Base-by-base conservation (phyloP, 768 basidiomycete genomes). In the Hypholoma fasciculare region DNA sequence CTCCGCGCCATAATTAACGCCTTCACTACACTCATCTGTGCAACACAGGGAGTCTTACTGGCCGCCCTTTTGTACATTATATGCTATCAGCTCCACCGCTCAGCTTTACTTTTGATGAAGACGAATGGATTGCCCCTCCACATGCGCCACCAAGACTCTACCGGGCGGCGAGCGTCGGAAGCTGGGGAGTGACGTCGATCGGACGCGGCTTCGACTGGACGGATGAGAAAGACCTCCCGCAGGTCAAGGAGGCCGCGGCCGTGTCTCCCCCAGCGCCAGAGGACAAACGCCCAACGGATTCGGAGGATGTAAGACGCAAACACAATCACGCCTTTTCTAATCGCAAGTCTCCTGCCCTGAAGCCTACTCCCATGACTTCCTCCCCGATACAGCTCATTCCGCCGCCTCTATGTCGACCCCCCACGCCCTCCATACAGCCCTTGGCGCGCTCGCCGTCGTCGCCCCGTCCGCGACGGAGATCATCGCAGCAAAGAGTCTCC, bases 171-270 rank as follows among this genome's bases (percentile, higher is more conserved):
- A 89, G 87, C 58, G 85, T 88, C 53, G 84, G 86, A 34, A 92
- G 90, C 72, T 94, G 90, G 89, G 88, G 88, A 7, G 90, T 94
- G 60, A 93, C 92, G 17, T 90, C 84, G 38, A 87, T 93, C 48
- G 92, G 92, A 11, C 84, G 89, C 48, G 92, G 92, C 16, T 92
- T 91, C 67, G 78, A 90, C 71, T 92, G 91, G 89, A 79, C 78
- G 55, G 72, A 78, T 57, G 74, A 61, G 27, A 56, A 52, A 23
- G 47, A 57, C n/a, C 54, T 57, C 39, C 39, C 47, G 30, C 59
- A 55, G 11, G 57, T 65, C 59, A 54, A 62, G 36, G 63, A 61
- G 34, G 26, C 54, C 56, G 11, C n/a, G 58, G 20, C 40, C 59
- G 49, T 56, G 19, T 55, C 51, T 17, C 63, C 56, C 42, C 62